Percentiles rank a stretch among this genome's conserved stretches.
phyloP scores from a whole-genome alignment of 352 stramenopile genomes.

The Pythium brachiatum region DNA sequence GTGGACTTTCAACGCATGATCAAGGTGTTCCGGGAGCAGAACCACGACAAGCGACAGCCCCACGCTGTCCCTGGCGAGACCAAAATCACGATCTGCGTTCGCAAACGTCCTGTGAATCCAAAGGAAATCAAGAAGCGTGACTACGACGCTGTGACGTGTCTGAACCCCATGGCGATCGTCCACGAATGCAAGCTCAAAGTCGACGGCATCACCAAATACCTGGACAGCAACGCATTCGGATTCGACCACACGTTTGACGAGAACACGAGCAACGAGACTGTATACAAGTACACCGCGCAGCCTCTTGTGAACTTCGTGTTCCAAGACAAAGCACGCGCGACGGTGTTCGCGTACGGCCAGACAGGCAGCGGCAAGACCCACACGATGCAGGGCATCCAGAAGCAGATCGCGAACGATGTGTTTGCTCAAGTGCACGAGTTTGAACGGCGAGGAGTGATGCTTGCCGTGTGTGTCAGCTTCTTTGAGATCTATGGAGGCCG shows the following conservation, averaged over 20 bases:
- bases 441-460: slow-evolving; percentile 37
- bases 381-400: slow-evolving; percentile 88
- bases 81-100: slow-evolving; percentile 95
- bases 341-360: slow-evolving; percentile 90
- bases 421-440: slow-evolving; percentile 74
- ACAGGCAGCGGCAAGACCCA: slow-evolving; percentile 70
- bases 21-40: slow-evolving; percentile 78
- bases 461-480: slow-evolving; percentile 92
- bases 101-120: slow-evolving; percentile 94
- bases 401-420: slow-evolving; percentile 68
- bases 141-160: slow-evolving; percentile 95
- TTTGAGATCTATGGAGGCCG: slow-evolving; percentile 98
- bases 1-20: slow-evolving; percentile 93
- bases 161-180: slow-evolving; percentile 93
- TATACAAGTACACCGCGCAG: slow-evolving; percentile 91
- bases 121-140: slow-evolving; percentile 91
- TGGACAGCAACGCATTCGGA: slow-evolving; percentile 96
- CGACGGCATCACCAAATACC: slow-evolving; percentile 98
- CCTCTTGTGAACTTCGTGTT: slow-evolving; percentile 95
- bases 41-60: slow-evolving; percentile 46
- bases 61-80: slow-evolving; percentile 55
- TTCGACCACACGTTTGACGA: slow-evolving; percentile 95
- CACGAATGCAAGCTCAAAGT: slow-evolving; percentile 98
- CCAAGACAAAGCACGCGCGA: slow-evolving; percentile 89
- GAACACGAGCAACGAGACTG: slow-evolving; percentile 87